Percentiles rank a stretch among this genome's conserved stretches.
Evolutionary conservation across 345 rosid genomes (phyloP).

Genomic region (Eucalyptus guilfoylei): DNA sequence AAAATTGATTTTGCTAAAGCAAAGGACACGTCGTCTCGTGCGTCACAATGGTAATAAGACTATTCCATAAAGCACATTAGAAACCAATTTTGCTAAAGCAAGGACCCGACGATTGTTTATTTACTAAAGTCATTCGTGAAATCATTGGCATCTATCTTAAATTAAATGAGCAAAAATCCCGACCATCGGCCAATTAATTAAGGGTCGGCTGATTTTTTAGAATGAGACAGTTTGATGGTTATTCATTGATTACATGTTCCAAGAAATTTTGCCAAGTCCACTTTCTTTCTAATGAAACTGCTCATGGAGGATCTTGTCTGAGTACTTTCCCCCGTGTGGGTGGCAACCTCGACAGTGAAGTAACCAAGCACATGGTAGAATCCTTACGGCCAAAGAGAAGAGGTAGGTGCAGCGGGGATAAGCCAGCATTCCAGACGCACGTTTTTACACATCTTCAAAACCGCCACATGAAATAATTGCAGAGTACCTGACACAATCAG

Average conservation of each 20-base stretch:
- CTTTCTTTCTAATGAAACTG: neutral
- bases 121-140: too few relatives aligned
- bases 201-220: too few relatives aligned
- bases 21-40: fast-evolving
- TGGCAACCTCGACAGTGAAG: neutral
- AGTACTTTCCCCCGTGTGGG: neutral
- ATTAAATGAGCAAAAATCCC: too few relatives aligned
- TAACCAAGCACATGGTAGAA: neutral
- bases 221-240: neutral
- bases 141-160: too few relatives aligned
- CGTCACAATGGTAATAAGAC: too few relatives aligned
- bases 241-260: neutral
- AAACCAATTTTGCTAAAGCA: too few relatives aligned
- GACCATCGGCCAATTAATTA: too few relatives aligned
- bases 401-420: neutral
- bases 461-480: neutral
- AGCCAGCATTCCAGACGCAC: too few relatives aligned
- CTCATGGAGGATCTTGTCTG: neutral
- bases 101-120: too few relatives aligned
- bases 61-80: too few relatives aligned
- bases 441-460: too few relatives aligned
- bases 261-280: neutral
- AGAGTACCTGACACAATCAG: neutral
- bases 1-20: neutral
- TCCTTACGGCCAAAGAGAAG: neutral